Base-by-base conservation (phyloP, 1,284 basidiomycete genomes). In the Apiotrichum montevideense region DNA sequence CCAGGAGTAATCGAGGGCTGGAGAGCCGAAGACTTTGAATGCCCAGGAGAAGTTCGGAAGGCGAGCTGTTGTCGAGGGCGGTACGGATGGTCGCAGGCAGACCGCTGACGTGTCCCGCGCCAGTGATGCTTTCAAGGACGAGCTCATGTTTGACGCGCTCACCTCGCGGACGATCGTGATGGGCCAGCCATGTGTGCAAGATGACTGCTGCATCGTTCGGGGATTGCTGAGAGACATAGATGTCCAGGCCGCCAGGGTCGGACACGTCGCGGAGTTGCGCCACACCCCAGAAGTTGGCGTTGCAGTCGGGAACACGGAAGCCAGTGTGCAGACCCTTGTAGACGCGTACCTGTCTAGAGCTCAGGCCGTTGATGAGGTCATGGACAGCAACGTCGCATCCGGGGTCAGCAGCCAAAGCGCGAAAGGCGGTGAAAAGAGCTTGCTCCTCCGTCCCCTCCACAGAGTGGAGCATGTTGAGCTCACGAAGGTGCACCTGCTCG, bases 241-340 rank as follows among this genome's bases (percentile, higher is more conserved):
- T 51, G 49, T 58, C 57, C 35, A 54, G 15, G 10, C 35, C 55
- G 2, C 8, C 13, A 7, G 51, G 49, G 7, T 46, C 49, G 1
- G 33, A 14, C 10, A 14, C 10, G 45, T 48, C 52, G 3, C 50
- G 15, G 6, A 21, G 5, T 3, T 32, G 4, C 34, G 34, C 14
- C 10, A 58, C 50, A 37, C 57, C 57, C 57, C 52, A 55, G 57
- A 58, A 58, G 21, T 15, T 8, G 14, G 51, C 41, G 35, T 44
- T 45, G 15, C 43, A 40, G 40, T 51, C 41, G 6, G 53, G 53
- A 2, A 37, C 40, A 5, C 57, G 57, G 50, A 58, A 58, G 7
- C 57, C 57, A 7, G 57, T 46, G 45, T 51, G 49, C 13, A 58
- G 54, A 5, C 57, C 57, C 53, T 55, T 58, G 53, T 55, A 51